phyloP scores from a whole-genome alignment of 73 alveolate genomes.

The Tetrahymena elliotti region DNA sequence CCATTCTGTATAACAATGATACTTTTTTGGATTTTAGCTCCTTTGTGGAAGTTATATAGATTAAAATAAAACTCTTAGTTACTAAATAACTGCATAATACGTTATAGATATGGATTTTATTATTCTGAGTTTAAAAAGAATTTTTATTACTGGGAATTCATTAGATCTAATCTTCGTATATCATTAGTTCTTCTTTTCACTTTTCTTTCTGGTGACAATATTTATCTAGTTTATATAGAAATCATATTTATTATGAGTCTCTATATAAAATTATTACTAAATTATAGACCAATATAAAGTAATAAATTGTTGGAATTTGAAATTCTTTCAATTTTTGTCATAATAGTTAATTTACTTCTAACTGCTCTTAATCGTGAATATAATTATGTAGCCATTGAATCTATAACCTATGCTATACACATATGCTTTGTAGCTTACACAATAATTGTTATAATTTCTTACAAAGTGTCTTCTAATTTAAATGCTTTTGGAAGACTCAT shows the following conservation, averaged over 20 bases:
- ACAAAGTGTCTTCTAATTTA: neutral
- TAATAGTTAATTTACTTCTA: neutral
- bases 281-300: neutral
- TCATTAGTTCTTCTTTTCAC: neutral
- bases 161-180: neutral
- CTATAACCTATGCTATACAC: neutral
- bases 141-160: neutral
- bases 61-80: neutral
- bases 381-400: neutral
- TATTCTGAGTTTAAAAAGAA: neutral
- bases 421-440: neutral
- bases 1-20: neutral
- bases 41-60: neutral
- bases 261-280: neutral
- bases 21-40: neutral
- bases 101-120: neutral
- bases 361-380: neutral
- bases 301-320: neutral
- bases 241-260: neutral
- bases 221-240: neutral
- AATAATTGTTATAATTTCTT: neutral
- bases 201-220: neutral
- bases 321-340: neutral
- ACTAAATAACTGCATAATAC: neutral
- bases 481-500: neutral